Evolutionary conservation across 257 asterid genomes (phyloP), one percentile per base, ranked within the genome.

Genomic region (Fraxinus anomala): DNA sequence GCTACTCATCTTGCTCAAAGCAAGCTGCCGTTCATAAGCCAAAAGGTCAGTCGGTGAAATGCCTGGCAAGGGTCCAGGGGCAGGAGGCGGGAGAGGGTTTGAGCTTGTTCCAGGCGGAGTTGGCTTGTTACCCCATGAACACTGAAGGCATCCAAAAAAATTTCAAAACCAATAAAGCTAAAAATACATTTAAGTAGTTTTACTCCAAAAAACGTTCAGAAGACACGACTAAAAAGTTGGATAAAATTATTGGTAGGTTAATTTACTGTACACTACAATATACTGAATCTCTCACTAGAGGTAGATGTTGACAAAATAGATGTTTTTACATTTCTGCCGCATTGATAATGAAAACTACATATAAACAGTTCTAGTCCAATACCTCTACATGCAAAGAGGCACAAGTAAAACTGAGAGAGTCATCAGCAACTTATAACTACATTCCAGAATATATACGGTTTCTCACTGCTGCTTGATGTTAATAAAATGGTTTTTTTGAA

Each of bases 111-210:
- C 88, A 0, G 84, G 83, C 14, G 86, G 90, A 68, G 90, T 86
- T 73, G 90, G 90, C 74, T 86, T 86, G 86, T 82, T 86, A 34
- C 87, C 90, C 90, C 87, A 82, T 1, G 88, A 86, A 40, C 90
- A 86, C 90, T 86, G 79, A n/a, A 56, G 36, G 11, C 13, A 73
- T 56, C 31, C 8, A 36, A 23, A 44, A 33, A 34, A 19, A 79
- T 4, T 4, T 33, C 8, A 31, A 67, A 7, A 21, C 68, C 33
- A 37, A n/a, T 33, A 3, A 19, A 24, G 3, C 1, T 6, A 37
- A 39, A 67, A 68, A 28, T 33, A 16, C 26, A 33, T 19, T n/a
- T 3, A 19, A 5, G 44, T 61, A 21, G 13, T 59, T 59, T 21
- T 21, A 59, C 30, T 21, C 67, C 12, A 59, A 8, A 56, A 12